These are phyloP conservation scores for Perilla frutescens DNA, from an alignment of 257 asterid genomes.

Conservation along the genomic window DNA sequence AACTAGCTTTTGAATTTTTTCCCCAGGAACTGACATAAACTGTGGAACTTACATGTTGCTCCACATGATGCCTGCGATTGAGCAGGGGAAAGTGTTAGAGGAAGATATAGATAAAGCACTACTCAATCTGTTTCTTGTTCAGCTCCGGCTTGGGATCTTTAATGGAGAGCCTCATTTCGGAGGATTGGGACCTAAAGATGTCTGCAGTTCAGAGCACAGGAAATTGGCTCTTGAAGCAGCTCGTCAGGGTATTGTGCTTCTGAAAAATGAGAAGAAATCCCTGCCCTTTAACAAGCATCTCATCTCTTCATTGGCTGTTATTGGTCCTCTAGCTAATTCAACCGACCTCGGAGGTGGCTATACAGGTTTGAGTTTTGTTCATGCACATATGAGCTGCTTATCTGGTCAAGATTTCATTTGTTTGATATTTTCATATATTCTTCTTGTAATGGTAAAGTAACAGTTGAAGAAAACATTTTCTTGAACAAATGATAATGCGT, in stretches of 20 bases:
- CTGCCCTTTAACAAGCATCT: constrained; percentile 61
- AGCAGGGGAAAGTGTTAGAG: constrained; percentile 70
- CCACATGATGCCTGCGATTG: constrained; percentile 70
- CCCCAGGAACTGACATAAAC: constrained; percentile 84
- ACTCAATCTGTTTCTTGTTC: constrained; percentile 73
- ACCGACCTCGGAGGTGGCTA: constrained; percentile 81
- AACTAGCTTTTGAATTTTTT: constrained; percentile 5
- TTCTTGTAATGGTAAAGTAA: background rate
- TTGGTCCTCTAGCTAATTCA: constrained; percentile 83
- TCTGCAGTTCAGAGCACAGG: constrained; percentile 63
- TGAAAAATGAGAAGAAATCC: constrained; percentile 67
- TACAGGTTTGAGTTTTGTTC: constrained; percentile 55
- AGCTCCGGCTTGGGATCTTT: constrained; percentile 82
- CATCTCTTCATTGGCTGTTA: constrained; percentile 70
- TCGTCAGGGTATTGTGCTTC: constrained; percentile 89
- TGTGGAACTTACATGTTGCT: constrained; percentile 90
- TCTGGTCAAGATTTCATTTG: background rate
- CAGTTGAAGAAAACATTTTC: background rate
- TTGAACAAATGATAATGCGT: background rate
- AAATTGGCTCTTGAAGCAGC: constrained; percentile 87
- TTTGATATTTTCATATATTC: background rate
- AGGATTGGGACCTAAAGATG: constrained; percentile 58
- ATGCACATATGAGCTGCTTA: background rate
- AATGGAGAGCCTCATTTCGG: constrained; percentile 62
- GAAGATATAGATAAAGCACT: constrained; percentile 82